phyloP scores from a whole-genome alignment of 768 basidiomycete species.

The Panus rudis region DNA sequence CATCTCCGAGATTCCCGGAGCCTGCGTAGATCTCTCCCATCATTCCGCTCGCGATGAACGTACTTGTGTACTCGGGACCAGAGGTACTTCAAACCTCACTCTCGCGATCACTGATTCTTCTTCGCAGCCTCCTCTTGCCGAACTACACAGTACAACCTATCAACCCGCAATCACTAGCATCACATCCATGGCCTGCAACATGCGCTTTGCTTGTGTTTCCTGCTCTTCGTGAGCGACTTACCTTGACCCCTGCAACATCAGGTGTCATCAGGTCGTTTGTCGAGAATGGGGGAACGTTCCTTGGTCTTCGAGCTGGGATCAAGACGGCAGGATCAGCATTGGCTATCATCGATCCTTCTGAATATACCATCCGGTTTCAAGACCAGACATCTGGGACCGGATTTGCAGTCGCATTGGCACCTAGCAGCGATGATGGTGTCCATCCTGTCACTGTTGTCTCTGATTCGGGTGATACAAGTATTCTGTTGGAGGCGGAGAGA shows the following conservation, averaged over 20 bases:
- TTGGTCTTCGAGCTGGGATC: constrained; percentile 58
- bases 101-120: constrained; percentile 21
- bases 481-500: constrained; percentile 3
- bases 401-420: constrained; percentile 3
- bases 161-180: constrained; percentile 44
- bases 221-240: constrained; percentile 42
- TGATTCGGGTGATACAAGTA: neutral
- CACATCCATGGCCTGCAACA: constrained; percentile 68
- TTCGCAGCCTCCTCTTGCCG: constrained; percentile 55
- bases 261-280: constrained; percentile 53
- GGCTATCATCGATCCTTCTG: neutral
- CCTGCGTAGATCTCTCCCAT: too few relatives aligned
- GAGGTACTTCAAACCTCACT: constrained; percentile 35
- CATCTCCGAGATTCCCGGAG: too few relatives aligned
- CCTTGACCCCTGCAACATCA: constrained; percentile 31
- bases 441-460: neutral
- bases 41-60: constrained; percentile 27
- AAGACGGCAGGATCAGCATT: constrained; percentile 33
- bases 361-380: constrained; percentile 9
- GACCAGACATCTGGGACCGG: constrained; percentile 7
- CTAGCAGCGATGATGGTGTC: too few relatives aligned
- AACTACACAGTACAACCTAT: constrained; percentile 76
- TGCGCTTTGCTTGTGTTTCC: constrained; percentile 80
- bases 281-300: constrained; percentile 59
- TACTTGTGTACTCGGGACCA: constrained; percentile 39